phyloP scores from a whole-genome alignment of 192 early-diverging fungal genomes.

The Chytriomyces sp. region DNA sequence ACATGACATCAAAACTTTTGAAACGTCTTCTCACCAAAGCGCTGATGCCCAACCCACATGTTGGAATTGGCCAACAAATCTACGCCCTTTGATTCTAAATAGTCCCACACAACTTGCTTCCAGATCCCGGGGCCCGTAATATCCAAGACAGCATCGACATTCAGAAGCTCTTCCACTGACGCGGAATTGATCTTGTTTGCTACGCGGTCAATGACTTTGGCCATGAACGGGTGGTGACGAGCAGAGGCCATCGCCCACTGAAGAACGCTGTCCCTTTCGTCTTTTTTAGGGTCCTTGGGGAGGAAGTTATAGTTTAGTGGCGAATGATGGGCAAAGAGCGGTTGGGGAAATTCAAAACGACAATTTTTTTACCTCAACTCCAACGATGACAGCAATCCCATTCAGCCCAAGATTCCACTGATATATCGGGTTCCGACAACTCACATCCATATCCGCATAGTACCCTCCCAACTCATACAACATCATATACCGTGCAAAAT shows the following conservation, averaged over 20 bases:
- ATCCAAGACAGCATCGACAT: constrained; percentile 29
- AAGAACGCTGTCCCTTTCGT: constrained; percentile 26
- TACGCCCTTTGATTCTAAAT: constrained; percentile 4
- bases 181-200: constrained; percentile 28
- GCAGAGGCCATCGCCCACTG: constrained; percentile 35
- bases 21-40: constrained; percentile 8
- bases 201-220: constrained; percentile 21
- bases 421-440: constrained; percentile 19
- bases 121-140: constrained; percentile 32
- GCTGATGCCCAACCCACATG: constrained; percentile 22
- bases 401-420: constrained; percentile 29
- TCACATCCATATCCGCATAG: constrained; percentile 33
- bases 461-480: constrained; percentile 23
- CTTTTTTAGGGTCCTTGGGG: constrained; percentile 11
- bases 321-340: too few species aligned
- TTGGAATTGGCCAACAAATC: constrained; percentile 11
- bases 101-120: constrained; percentile 23
- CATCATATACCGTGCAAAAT: constrained; percentile 21
- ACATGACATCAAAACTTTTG: background rate
- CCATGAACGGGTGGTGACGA: constrained; percentile 32
- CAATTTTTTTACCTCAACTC: constrained; percentile 19
- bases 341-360: background rate
- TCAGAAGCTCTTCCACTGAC: constrained; percentile 10
- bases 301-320: background rate
- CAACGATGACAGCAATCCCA: constrained; percentile 30